Evolutionary conservation across 139 green algal species (phyloP).

Genomic region (Chlamydomonas sphaeroides): DNA sequence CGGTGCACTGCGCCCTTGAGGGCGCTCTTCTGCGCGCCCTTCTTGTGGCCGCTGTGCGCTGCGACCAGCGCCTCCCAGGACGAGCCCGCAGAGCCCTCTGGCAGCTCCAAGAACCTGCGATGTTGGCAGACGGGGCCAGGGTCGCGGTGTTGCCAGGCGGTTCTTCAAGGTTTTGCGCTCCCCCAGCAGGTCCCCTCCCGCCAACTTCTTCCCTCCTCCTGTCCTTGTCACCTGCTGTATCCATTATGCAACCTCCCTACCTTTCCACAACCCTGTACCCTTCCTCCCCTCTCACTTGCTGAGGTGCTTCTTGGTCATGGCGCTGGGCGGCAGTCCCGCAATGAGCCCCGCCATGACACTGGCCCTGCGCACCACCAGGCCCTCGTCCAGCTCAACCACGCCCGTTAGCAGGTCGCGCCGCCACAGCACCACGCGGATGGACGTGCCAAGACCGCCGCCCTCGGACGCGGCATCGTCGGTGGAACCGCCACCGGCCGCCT

Average conservation of each 20-base stretch:
- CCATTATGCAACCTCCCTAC: background rate
- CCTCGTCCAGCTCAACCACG: conserved; percentile 9
- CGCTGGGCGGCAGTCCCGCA: background rate
- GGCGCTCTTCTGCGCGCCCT: conserved; percentile 4
- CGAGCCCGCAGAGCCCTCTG: background rate
- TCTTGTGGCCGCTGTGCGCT: background rate
- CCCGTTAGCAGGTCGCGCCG: conserved; percentile 17
- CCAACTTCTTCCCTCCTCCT: no score
- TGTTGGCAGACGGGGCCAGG: background rate
- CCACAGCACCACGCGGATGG: conserved; percentile 1
- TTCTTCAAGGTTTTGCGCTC: background rate
- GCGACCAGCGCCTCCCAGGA: background rate
- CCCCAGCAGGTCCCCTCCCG: no score
- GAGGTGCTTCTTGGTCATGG: conserved; percentile 34
- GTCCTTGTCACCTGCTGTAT: background rate
- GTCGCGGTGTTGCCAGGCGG: background rate
- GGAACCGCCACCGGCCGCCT: no score
- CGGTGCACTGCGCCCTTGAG: no score
- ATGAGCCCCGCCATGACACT: conserved; percentile 22
- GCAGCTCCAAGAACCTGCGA: conserved; percentile 29
- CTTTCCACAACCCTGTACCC: no score
- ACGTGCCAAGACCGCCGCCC: no score
- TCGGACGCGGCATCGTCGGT: no score
- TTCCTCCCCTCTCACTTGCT: background rate
- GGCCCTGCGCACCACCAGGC: background rate